phyloP scores from a whole-genome alignment of 352 stramenopile genomes.

The Pythium volutum region DNA sequence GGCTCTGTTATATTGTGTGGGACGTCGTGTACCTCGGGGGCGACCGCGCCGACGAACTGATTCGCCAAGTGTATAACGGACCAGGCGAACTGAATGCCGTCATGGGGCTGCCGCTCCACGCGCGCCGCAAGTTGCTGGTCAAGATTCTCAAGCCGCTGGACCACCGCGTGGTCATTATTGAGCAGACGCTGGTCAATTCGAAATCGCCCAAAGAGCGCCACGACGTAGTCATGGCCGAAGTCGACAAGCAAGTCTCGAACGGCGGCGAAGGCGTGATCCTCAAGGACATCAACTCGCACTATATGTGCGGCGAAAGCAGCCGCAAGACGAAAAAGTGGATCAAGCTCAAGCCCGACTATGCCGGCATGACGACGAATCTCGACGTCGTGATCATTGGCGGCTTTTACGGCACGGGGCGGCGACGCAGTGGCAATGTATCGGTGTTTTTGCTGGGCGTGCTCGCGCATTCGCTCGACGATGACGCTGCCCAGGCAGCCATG shows the following conservation, averaged over 20 bases:
- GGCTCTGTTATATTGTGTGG: slow-evolving; percentile 86
- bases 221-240: slow-evolving; percentile 76
- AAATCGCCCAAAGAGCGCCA: slow-evolving; percentile 74
- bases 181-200: slow-evolving; percentile 77
- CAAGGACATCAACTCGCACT: slow-evolving; percentile 85
- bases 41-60: slow-evolving; percentile 39
- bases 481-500: slow-evolving; percentile 40
- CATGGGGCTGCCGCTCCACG: slow-evolving; percentile 70
- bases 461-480: slow-evolving; percentile 54
- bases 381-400: slow-evolving; percentile 79
- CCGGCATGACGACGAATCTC: slow-evolving; percentile 79
- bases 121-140: slow-evolving; percentile 55
- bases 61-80: slow-evolving; percentile 60
- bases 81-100: slow-evolving; percentile 57
- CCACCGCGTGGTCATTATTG: slow-evolving; percentile 74
- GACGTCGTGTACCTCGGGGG: slow-evolving; percentile 77
- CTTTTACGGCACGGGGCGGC: slow-evolving; percentile 74
- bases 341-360: slow-evolving; percentile 87
- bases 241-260: slow-evolving; percentile 68
- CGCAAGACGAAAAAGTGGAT: slow-evolving; percentile 81
- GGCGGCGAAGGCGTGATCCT: slow-evolving; percentile 81
- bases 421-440: slow-evolving; percentile 75
- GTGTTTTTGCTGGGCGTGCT: slow-evolving; percentile 79
- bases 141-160: slow-evolving; percentile 67
- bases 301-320: slow-evolving; percentile 84